phyloP scores from a whole-genome alignment of 192 early-diverging fungal species.

The Backusella macrospora region DNA sequence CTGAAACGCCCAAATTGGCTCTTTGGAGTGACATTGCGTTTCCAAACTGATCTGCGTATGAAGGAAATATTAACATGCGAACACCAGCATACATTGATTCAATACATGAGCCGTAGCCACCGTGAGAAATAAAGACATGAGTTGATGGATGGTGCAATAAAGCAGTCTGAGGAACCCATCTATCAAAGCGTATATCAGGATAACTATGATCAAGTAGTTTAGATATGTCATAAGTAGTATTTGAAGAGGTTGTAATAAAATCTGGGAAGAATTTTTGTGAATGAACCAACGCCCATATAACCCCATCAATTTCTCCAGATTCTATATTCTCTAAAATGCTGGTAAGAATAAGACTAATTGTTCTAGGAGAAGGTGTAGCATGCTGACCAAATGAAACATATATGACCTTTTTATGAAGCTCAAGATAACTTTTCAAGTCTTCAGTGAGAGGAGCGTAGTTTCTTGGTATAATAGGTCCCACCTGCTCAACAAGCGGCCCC shows the following conservation, averaged over 20 bases:
- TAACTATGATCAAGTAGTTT: not conserved
- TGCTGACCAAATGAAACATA: slow-evolving; percentile 42
- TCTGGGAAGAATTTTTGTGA: not conserved
- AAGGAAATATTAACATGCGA: slow-evolving; percentile 34
- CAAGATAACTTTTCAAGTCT: slow-evolving; percentile 10
- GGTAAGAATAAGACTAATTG: slow-evolving; percentile 24
- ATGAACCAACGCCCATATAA: slow-evolving; percentile 32
- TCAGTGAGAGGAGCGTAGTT: slow-evolving; percentile 16
- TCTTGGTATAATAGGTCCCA: slow-evolving; percentile 41
- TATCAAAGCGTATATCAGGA: not conserved
- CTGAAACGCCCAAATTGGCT: not conserved
- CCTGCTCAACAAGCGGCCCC: slow-evolving; percentile 26
- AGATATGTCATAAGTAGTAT: not conserved
- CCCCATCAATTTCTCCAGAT: slow-evolving; percentile 32
- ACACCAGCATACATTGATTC: slow-evolving; percentile 35
- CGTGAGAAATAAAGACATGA: slow-evolving; percentile 33
- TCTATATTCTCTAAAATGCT: slow-evolving; percentile 25
- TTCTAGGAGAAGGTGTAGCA: slow-evolving; percentile 7
- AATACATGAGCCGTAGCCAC: slow-evolving; percentile 26
- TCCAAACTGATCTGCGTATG: slow-evolving; percentile 27
- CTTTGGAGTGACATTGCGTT: slow-evolving; percentile 14
- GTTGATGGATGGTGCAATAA: slow-evolving; percentile 29
- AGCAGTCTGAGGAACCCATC: slow-evolving; percentile 39
- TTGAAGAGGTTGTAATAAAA: not conserved
- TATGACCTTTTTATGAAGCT: not conserved